phyloP scores from a whole-genome alignment of 202 grass and related monocot species.

The Digitaria exilis region DNA sequence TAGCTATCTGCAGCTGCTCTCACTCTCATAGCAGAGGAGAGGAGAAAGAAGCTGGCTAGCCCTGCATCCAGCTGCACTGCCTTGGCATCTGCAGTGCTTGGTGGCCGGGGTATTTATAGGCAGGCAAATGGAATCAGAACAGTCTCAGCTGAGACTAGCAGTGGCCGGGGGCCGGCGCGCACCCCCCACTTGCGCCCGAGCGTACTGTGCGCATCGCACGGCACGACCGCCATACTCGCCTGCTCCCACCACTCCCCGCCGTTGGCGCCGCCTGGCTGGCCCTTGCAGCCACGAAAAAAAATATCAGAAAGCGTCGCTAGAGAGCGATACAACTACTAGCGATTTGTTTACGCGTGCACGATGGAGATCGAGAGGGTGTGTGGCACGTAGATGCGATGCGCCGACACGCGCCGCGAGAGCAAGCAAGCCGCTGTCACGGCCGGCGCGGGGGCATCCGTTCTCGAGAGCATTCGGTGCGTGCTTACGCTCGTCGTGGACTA shows the following conservation, averaged over 20 bases:
- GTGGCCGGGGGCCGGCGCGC: not conserved
- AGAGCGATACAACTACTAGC: not conserved
- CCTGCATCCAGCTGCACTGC: not conserved
- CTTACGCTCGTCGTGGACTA: not conserved
- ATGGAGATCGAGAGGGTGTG: not conserved
- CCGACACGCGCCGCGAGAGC: not conserved
- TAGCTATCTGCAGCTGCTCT: not conserved
- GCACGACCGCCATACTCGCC: conserved; percentile 21
- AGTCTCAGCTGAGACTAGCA: conserved; percentile 10
- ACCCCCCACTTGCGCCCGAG: conserved; percentile 30
- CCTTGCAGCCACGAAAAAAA: not conserved
- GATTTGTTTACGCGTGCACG: not conserved
- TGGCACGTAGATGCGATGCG: conserved; percentile 29
- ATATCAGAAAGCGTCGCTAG: not conserved
- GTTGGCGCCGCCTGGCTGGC: not conserved
- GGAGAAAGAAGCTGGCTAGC: not conserved
- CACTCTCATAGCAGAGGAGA: not conserved
- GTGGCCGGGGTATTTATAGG: conserved; percentile 48
- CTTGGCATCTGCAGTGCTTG: conserved; percentile 43
- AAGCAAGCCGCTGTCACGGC: conserved; percentile 5
- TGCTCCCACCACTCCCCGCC: conserved; percentile 22
- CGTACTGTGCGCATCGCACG: conserved; percentile 25
- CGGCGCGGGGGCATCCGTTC: not conserved
- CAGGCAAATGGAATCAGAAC: conserved; percentile 52
- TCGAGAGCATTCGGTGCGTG: not conserved